Percentiles rank a stretch among this genome's conserved stretches.
phyloP scores from a whole-genome alignment of 1,139 yeast species.

The Kluyveromyces sp. region DNA sequence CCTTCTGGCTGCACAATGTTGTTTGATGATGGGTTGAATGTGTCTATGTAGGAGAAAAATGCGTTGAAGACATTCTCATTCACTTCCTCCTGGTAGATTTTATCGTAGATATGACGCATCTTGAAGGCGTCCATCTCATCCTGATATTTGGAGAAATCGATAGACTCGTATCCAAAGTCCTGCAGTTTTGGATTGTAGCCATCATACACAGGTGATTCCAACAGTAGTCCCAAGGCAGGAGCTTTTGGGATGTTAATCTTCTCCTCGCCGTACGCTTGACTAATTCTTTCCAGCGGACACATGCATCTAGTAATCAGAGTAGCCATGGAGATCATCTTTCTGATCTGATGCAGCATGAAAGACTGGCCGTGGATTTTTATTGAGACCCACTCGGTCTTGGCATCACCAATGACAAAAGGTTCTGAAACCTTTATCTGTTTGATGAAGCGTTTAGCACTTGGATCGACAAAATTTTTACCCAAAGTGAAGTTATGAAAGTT shows the following conservation, averaged over 20 bases:
- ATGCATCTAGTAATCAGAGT: slow-evolving; percentile 79
- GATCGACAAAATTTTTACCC: slow-evolving; percentile 81
- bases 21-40: slow-evolving; percentile 39
- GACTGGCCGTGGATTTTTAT: slow-evolving; percentile 97
- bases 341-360: slow-evolving; percentile 95
- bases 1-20: slow-evolving; percentile 20
- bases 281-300: slow-evolving; percentile 67
- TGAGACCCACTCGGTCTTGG: slow-evolving; percentile 94
- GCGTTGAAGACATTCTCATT: slow-evolving; percentile 83
- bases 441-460: slow-evolving; percentile 79
- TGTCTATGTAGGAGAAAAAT: slow-evolving; percentile 81
- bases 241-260: slow-evolving; percentile 93
- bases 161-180: slow-evolving; percentile 71
- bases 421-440: slow-evolving; percentile 73
- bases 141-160: slow-evolving; percentile 62
- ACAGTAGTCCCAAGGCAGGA: slow-evolving; percentile 85
- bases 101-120: slow-evolving; percentile 81
- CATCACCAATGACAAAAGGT: slow-evolving; percentile 85
- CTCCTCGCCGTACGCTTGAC: slow-evolving; percentile 67
- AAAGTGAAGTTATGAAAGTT: slow-evolving; percentile 93
- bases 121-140: slow-evolving; percentile 79
- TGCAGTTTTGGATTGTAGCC: slow-evolving; percentile 68
- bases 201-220: slow-evolving; percentile 89
- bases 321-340: slow-evolving; percentile 98
- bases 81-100: slow-evolving; percentile 83